Evolutionary conservation across 116 monocot species (phyloP).

Genomic region (Phalaenopsis hybrid): DNA sequence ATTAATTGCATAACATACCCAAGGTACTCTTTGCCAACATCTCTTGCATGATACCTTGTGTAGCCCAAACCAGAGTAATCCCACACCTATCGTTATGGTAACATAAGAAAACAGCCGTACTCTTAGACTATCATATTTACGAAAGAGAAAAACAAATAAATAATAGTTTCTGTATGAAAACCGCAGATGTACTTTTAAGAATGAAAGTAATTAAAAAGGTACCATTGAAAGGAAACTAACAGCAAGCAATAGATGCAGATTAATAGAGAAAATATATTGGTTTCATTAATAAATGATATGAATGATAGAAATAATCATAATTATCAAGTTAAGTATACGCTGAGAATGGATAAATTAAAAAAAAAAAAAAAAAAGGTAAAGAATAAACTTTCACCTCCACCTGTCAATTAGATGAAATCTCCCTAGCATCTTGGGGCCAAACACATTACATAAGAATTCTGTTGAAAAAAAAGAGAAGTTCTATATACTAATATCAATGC

Average conservation of each 20-base stretch:
- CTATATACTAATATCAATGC: neutral
- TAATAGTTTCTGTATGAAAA: neutral
- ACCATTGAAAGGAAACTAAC: neutral
- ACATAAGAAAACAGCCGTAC: neutral
- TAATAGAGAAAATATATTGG: neutral
- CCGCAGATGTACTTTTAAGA: neutral
- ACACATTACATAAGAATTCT: neutral
- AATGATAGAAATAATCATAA: neutral
- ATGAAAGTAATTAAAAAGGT: neutral
- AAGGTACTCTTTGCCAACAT: constrained; percentile 77
- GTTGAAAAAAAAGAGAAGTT: neutral
- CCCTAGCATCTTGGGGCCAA: neutral
- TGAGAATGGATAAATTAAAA: neutral
- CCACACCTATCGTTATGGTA: constrained; percentile 63
- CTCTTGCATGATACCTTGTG: constrained; percentile 90
- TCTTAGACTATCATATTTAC: neutral
- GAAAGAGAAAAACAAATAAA: neutral
- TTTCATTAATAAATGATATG: neutral
- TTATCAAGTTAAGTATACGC: neutral
- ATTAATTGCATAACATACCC: constrained; percentile 48
- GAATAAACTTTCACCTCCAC: neutral
- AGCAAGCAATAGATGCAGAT: neutral
- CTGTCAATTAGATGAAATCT: neutral
- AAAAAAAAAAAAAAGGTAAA: neutral
- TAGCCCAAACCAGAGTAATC: constrained; percentile 96